Conservation (phyloP, 140 eudicot species). For the Ambrosia hybrid region DNA sequence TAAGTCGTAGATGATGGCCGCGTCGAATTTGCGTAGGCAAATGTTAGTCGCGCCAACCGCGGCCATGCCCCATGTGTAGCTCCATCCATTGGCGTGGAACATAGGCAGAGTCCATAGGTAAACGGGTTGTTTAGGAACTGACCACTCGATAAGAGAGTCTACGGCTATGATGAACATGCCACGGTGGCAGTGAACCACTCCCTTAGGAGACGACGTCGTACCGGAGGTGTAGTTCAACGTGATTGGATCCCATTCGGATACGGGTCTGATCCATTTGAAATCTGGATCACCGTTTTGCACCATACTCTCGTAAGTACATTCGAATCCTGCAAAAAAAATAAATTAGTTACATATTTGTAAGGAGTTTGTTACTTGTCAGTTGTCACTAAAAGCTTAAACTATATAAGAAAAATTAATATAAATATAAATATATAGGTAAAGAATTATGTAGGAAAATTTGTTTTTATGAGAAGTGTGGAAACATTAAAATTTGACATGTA, state of each 20-base stretch:
- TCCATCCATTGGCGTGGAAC: constrained; percentile 87
- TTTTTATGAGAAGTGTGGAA: no score
- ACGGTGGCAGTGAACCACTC: constrained; percentile 68
- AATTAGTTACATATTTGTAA: no score
- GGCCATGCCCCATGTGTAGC: constrained; percentile 77
- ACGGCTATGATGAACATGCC: constrained; percentile 39
- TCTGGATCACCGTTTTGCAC: constrained; percentile 46
- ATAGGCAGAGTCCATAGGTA: constrained; percentile 81
- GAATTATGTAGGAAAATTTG: no score
- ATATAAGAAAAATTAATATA: no score
- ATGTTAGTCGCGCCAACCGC: constrained; percentile 68
- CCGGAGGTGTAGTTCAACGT: constrained; percentile 81
- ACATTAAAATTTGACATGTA: no score
- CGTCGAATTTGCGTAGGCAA: constrained; percentile 63
- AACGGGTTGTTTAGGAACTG: constrained; percentile 55
- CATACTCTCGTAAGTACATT: constrained; percentile 40
- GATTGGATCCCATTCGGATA: constrained; percentile 60
- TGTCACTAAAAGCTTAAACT: no score
- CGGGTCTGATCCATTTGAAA: constrained; percentile 53
- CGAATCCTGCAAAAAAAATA: neutral
- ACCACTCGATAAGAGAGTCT: constrained; percentile 55
- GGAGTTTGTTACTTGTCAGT: no score
- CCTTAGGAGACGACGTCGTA: constrained; percentile 73
- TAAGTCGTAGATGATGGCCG: constrained; percentile 29
- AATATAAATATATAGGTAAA: no score